A percentile compares a stretch with the other conserved stretches of the same genome.
Evolutionary conservation across 257 asterid species (phyloP).

Genomic region (Primulina huaijiensis): DNA sequence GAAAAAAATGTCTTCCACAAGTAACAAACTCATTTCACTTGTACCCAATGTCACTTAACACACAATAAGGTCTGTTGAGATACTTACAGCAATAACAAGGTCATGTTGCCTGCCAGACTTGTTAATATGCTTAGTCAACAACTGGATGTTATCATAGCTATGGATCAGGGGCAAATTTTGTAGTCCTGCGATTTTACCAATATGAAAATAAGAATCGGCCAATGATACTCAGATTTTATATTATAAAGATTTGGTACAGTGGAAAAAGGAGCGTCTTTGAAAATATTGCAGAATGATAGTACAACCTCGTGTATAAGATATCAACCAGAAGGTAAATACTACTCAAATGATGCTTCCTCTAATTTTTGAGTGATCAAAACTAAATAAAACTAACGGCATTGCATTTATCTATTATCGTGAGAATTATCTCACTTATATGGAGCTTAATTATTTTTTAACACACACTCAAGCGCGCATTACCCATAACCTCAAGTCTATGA

Average conservation of each 20-base stretch:
- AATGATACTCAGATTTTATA: not conserved
- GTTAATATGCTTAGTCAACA: constrained; percentile 48
- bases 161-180: constrained; percentile 62
- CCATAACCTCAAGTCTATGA: constrained; percentile 8
- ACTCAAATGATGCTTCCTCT: not conserved
- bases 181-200: constrained; percentile 45
- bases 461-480: not conserved
- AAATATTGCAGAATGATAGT: not conserved
- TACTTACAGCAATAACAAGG: constrained; percentile 84
- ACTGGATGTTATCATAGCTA: constrained; percentile 69
- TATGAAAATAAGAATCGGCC: constrained; percentile 16
- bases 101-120: constrained; percentile 79
- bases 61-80: not conserved
- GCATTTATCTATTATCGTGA: not conserved
- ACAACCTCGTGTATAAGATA: not conserved
- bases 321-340: not conserved
- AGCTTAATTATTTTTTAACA: not conserved
- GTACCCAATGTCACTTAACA: too few relatives aligned
- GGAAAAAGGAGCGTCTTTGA: not conserved
- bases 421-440: not conserved
- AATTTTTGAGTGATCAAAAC: not conserved
- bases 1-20: not conserved
- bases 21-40: not conserved
- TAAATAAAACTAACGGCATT: not conserved
- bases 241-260: not conserved